Evolutionary conservation across 2,329 filamentous ascomycete species (phyloP), one percentile per base, ranked within the genome.

Genomic region (Colletotrichum sp.): DNA sequence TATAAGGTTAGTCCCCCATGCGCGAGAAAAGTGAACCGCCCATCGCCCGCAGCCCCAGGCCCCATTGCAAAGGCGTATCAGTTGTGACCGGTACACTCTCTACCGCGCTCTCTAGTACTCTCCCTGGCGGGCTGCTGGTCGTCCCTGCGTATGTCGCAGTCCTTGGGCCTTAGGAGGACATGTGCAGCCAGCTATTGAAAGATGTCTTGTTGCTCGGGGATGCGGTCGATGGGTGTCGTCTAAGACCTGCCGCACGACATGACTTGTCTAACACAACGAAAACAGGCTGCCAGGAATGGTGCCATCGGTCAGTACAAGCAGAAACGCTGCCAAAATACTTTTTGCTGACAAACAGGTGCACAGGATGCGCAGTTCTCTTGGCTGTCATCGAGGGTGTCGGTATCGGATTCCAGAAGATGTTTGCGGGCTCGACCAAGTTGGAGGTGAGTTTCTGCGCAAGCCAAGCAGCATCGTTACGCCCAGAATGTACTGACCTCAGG

Each of bases 371-470:
- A 30, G 95, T 98, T 79, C 91, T 99, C 82, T 90, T 99, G 62
- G 97, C 95, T 67, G 96, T 99, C 79, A 99, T 99, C 78, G 73
- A 76, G 36, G 73, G 97, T 81, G 97, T 99, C 71, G 96, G 96
- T 81, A 99, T 99, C 83, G 96, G 95, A 10, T 96, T 98, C 88
- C 94, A 96, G 86, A 94, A 96, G 85, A 96, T 98, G 94, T 95
- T 98, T 91, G 95, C 96, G 44, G 95, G 96, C 78, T 94, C 94
- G 85, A 98, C 95, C 78, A 94, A 94, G 87, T 88, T 98, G 80
- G 95, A 98, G 87, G 92, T 94, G 81, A 80, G 88, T 84, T 52
- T 16, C 10, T 13, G 26, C 28, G n/a, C 39, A 21, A 30, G 26
- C 30, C n/a, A 18, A 13, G 0, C 28, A 3, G 1, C 26, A 3